These are phyloP conservation scores for Candida freyschussii DNA, from an alignment of 1,139 yeast genomes.

Conservation along the genomic window DNA sequence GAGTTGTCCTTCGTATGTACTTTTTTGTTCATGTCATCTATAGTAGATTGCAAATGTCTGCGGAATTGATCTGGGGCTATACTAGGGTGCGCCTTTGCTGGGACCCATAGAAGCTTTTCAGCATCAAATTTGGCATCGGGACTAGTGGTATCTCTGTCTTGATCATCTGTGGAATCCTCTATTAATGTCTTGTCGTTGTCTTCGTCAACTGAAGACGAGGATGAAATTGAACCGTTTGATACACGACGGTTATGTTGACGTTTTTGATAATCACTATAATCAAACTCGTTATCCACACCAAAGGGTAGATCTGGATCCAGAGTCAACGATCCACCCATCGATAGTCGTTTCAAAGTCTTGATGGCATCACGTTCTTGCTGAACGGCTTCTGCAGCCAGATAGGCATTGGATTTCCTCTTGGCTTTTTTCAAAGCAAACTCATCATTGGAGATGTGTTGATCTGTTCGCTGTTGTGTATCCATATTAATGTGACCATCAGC, in stretches of 20 bases:
- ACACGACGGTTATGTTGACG: constrained; percentile 10
- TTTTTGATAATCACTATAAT: constrained; percentile 15
- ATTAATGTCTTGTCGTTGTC: constrained; percentile 17
- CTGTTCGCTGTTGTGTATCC: neutral
- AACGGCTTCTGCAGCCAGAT: constrained; percentile 36
- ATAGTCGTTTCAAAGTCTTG: constrained; percentile 42
- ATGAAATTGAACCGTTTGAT: constrained; percentile 11
- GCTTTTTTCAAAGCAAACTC: constrained; percentile 8
- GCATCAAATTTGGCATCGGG: constrained; percentile 28
- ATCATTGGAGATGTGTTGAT: constrained; percentile 6
- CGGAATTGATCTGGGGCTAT: constrained; percentile 89
- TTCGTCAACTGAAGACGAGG: constrained; percentile 8
- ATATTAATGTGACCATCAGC: constrained; percentile 2
- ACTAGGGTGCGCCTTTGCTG: constrained; percentile 90
- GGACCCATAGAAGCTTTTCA: constrained; percentile 74
- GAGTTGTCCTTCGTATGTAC: constrained; percentile 7
- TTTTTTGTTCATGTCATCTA: constrained; percentile 64
- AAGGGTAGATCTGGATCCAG: constrained; percentile 43
- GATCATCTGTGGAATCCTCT: constrained; percentile 10
- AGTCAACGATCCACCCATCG: constrained; percentile 36
- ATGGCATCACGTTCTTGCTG: constrained; percentile 45
- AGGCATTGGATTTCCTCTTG: constrained; percentile 27
- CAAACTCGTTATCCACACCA: constrained; percentile 24
- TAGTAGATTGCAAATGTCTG: constrained; percentile 72
- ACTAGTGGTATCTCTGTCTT: no score